Base-by-base conservation (phyloP, 2,329 filamentous ascomycete genomes). In the Massarina eburnea region DNA sequence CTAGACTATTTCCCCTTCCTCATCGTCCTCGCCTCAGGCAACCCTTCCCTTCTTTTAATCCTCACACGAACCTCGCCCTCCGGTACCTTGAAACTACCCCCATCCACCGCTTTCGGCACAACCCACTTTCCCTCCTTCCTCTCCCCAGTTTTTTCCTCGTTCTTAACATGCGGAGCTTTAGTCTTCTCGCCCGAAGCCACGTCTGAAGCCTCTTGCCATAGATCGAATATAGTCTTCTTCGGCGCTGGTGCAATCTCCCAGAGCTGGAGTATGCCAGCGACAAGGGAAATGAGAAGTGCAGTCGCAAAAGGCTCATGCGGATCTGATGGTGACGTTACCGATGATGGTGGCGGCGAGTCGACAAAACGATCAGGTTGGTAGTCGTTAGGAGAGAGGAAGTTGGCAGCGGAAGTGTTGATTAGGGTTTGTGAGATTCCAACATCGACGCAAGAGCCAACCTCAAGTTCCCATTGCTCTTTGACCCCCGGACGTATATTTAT, bases 61-160 rank as follows among this genome's bases (percentile, higher is more conserved):
- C 76, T 77, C 3, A 83, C 82, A 41, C 76, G 74, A 7, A 81
- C 67, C 55, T 83, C 77, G 12, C 70, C 70, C 35, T 64, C 72
- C 8, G 81, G 81, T 45, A 74, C 68, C 54, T 75, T 78, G 12
- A 80, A 76, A 42, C 72, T 76, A 5, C 75, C 76, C 18, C 60
- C 51, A 71, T 74, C 55, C 60, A 71, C 58, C 74, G 73, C 32
- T 64, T 68, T 51, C 0, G 83, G 82, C 34, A 84, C 69, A 15
- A 70, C 69, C 75, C 81, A 82, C 1, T 64, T 67, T 6, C 66
- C 67, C 10, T 33, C 39, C 48, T 54, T 62, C 39, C 48, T 45
- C 17, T 45, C 47, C 14, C 41, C 45, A 32, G 48, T 41, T 19
- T 43, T 39, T 24, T 24, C 62, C 42, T 67, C 66, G 15, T 62